phyloP scores from a whole-genome alignment of 1,139 yeast genomes.

The Hemisphaericaspora lyxosophila region DNA sequence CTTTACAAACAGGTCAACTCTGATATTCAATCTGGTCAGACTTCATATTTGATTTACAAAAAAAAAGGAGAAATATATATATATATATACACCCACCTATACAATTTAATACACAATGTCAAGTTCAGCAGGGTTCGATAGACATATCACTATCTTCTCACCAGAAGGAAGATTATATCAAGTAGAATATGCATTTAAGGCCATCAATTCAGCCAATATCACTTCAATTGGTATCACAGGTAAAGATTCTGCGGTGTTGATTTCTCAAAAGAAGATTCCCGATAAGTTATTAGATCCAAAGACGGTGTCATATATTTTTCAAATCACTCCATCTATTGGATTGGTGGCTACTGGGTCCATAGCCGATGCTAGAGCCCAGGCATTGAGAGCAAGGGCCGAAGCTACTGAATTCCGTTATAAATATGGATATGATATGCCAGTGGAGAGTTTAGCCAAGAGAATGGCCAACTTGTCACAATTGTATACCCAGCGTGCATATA shows the following conservation, averaged over 20 bases:
- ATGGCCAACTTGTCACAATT: conserved; percentile 94
- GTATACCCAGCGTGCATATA: conserved; percentile 97
- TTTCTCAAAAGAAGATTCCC: conserved; percentile 94
- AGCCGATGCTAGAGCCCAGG: conserved; percentile 93
- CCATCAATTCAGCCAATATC: conserved; percentile 88
- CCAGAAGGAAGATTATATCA: conserved; percentile 98
- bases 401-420: conserved; percentile 94
- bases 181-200: conserved; percentile 97
- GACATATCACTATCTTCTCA: conserved; percentile 97
- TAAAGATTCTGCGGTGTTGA: conserved; percentile 82
- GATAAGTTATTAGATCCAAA: conserved; percentile 86
- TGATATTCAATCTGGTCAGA: no score
- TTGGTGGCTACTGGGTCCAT: conserved; percentile 94
- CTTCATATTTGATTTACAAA: no score
- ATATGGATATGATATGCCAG: conserved; percentile 96
- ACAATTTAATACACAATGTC: conserved; percentile 19
- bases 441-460: conserved; percentile 87
- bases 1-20: no score
- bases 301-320: conserved; percentile 83
- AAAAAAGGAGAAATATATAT: no score
- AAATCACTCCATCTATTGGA: conserved; percentile 79
- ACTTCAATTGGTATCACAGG: conserved; percentile 89
- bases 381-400: conserved; percentile 85
- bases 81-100: no score
- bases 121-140: conserved; percentile 90